Base-by-base conservation (phyloP, 2,329 filamentous ascomycete genomes). In the Raffaelea ambrosiae region DNA sequence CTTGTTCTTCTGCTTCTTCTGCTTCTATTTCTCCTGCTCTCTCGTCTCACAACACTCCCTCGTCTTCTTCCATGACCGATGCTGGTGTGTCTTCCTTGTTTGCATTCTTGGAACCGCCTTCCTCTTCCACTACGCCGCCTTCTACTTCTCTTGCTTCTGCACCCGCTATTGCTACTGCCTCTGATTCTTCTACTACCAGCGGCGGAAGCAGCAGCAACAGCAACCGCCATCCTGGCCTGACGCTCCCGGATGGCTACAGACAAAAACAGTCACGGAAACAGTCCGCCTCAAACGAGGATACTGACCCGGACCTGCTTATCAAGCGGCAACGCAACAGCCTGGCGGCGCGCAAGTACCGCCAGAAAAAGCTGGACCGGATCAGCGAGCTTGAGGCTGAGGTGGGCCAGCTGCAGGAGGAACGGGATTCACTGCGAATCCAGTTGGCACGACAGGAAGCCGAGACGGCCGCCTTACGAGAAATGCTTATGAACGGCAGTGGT, bases 261-360 rank as follows among this genome's bases (percentile, higher is more conserved):
- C 26, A 29, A 29, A 7, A 29, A 29, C 26, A 29, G 26, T 29
- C 26, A 29, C 26, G 26, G 26, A 29, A 29, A 13, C 26, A 29
- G 14, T 43, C 38, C 21, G 43, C 21, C 10, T 10, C 21, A 22
- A 19, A 9, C n/a, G n/a, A 14, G 29, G 38, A 31, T 3, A 33
- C 55, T 20, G 58, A 62, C 39, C 48, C 52, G 3, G 56, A 59
- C 31, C 43, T 60, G 9, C 16, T 61, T 1, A 48, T 60, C 46
- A 83, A 81, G 62, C 76, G 80, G 20, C 71, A 73, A 51, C 73
- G 74, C 52, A 83, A 84, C 63, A 83, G 77, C 31, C 66, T 81
- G 47, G 80, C 80, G 9, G 80, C 80, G 36, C 71, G 76, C 39
- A 74, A 76, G 44, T 83, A 81, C 61, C 74, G 80, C 19, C 79